These are phyloP conservation scores for Magnaporthiopsis rhizophila DNA, from an alignment of 2,329 filamentous ascomycete species.

Conservation along the genomic window DNA sequence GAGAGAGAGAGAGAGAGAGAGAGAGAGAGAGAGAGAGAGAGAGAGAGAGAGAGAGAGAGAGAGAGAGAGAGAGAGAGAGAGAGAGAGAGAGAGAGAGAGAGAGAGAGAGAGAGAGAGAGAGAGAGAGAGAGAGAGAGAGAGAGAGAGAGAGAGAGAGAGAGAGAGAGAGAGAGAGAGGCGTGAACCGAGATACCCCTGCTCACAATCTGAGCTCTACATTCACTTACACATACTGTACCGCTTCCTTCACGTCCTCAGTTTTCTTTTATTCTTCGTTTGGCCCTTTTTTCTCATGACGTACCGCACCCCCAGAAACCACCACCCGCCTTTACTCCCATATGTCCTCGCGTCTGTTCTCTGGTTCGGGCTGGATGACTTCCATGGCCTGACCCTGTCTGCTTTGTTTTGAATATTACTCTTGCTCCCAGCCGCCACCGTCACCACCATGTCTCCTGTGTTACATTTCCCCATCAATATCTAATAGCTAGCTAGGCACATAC, in stretches of 20 bases:
- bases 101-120: too few species aligned
- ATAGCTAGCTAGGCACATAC: background rate
- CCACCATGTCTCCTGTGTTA: background rate
- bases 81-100: too few species aligned
- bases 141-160: constrained; percentile 7
- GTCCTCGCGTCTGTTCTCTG: background rate
- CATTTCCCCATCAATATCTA: background rate
- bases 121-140: too few species aligned
- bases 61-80: too few species aligned
- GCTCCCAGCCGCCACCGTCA: background rate
- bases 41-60: too few species aligned
- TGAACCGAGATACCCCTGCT: constrained; percentile 10
- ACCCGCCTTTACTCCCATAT: background rate
- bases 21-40: too few species aligned
- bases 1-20: too few species aligned
- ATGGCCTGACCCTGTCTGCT: background rate
- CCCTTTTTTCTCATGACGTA: constrained; percentile 4
- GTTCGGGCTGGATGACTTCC: background rate
- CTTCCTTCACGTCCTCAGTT: background rate
- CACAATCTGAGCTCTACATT: background rate
- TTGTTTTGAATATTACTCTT: constrained; percentile 4
- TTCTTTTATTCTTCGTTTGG: constrained; percentile 7
- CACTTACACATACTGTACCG: background rate
- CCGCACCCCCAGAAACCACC: background rate
- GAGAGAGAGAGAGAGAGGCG: constrained; percentile 13